A percentile compares a stretch with the other conserved stretches of the same genome.
Conservation (phyloP, 352 stramenopile species). For the Pythium dissimile region DNA sequence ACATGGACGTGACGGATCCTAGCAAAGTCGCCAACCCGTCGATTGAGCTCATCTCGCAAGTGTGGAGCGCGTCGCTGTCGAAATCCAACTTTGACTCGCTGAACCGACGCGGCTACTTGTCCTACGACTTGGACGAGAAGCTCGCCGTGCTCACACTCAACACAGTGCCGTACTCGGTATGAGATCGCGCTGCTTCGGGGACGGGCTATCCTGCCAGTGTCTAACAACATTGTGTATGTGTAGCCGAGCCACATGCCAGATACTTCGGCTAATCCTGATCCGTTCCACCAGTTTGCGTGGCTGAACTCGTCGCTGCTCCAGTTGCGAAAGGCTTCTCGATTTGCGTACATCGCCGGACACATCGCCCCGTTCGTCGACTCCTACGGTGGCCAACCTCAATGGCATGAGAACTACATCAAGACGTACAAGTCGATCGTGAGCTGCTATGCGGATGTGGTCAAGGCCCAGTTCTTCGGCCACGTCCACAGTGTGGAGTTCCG, state of each 20-base stretch:
- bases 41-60: conserved; percentile 47
- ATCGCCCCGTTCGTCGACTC: conserved; percentile 90
- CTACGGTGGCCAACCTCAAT: conserved; percentile 77
- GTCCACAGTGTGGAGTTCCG: conserved; percentile 92
- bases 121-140: conserved; percentile 61
- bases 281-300: conserved; percentile 90
- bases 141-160: conserved; percentile 74
- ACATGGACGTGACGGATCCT: conserved; percentile 71
- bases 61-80: conserved; percentile 55
- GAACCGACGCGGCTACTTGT: conserved; percentile 55
- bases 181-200: neutral
- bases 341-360: conserved; percentile 88
- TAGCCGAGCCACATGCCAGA: conserved; percentile 76
- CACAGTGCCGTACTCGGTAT: conserved; percentile 77
- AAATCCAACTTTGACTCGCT: conserved; percentile 48
- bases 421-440: conserved; percentile 77
- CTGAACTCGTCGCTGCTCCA: conserved; percentile 68
- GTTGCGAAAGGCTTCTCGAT: conserved; percentile 35
- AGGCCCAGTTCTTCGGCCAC: conserved; percentile 90
- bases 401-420: conserved; percentile 81
- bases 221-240: neutral
- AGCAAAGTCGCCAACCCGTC: conserved; percentile 44
- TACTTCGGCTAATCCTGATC: conserved; percentile 65
- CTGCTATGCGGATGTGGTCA: conserved; percentile 57
- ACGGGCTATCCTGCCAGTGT: too few relatives aligned